These are phyloP conservation scores for Sporothrix luriei DNA, from an alignment of 2,329 filamentous ascomycete species.

Conservation along the genomic window DNA sequence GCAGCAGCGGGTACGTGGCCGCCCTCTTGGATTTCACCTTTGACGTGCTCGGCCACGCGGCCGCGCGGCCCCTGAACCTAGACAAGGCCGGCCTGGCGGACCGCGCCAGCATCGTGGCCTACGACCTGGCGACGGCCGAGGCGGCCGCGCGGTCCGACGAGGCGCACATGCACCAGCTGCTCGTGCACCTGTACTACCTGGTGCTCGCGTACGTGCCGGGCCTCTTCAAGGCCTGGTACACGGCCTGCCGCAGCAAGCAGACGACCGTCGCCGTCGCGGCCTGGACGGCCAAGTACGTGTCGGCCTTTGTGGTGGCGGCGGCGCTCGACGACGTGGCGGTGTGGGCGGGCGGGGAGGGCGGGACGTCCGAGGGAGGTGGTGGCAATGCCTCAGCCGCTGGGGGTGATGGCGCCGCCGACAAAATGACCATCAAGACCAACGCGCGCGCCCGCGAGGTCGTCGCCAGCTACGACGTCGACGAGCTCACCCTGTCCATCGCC, in stretches of 20 bases:
- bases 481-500: constrained; percentile 79
- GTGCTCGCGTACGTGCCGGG: constrained; percentile 75
- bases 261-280: constrained; percentile 76
- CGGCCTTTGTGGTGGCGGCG: constrained; percentile 67
- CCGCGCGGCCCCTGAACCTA: constrained; percentile 72
- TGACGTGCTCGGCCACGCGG: constrained; percentile 78
- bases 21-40: constrained; percentile 78
- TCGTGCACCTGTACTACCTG: constrained; percentile 84
- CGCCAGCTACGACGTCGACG: constrained; percentile 85
- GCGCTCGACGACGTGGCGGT: constrained; percentile 67
- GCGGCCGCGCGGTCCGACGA: constrained; percentile 54
- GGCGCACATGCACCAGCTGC: constrained; percentile 77
- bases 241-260: constrained; percentile 77
- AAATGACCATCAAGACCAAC: constrained; percentile 70
- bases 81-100: constrained; percentile 64
- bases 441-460: constrained; percentile 73
- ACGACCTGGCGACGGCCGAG: constrained; percentile 56
- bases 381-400: no score
- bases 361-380: no score
- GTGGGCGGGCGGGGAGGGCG: no score
- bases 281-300: constrained; percentile 86
- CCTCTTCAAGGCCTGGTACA: constrained; percentile 81
- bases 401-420: no score
- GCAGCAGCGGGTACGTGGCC: constrained; percentile 67
- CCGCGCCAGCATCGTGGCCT: constrained; percentile 57